Conservation (phyloP, 768 basidiomycete genomes). For the Amanita exitialis region DNA sequence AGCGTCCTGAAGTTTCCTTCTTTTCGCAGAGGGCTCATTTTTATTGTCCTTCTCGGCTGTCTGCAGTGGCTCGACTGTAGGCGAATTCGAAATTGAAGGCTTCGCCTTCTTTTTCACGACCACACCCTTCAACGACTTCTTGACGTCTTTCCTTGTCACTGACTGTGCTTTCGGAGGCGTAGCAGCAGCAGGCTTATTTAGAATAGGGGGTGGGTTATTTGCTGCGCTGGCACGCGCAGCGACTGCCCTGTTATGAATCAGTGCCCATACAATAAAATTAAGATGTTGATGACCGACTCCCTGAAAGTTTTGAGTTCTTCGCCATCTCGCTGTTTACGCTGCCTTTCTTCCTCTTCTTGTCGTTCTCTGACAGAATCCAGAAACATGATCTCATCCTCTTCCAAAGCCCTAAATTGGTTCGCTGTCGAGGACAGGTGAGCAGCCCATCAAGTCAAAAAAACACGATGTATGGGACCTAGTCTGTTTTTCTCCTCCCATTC, state of each 20-base stretch:
- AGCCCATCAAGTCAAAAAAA: conserved; percentile 2
- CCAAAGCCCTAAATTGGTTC: conserved; percentile 82
- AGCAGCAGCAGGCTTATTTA: conserved; percentile 20
- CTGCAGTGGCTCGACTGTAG: conserved; percentile 10
- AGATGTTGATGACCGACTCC: conserved; percentile 38
- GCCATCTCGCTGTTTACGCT: conserved; percentile 65
- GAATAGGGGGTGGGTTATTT: conserved; percentile 32
- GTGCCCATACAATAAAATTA: conserved; percentile 4
- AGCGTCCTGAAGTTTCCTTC: conserved; percentile 8
- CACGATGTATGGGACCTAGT: conserved; percentile 31
- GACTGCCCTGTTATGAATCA: conserved; percentile 33
- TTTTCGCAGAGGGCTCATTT: conserved; percentile 7
- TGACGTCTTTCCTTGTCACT: conserved; percentile 50
- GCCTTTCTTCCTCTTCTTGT: conserved; percentile 66
- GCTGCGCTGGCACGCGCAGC: conserved; percentile 55
- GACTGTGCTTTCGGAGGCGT: conserved; percentile 23
- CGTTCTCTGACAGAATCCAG: conserved; percentile 74
- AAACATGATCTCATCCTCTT: conserved; percentile 88
- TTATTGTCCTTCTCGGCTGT: conserved; percentile 11
- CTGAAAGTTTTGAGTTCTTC: conserved; percentile 73
- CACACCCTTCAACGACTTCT: conserved; percentile 67
- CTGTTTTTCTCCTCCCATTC: conserved; percentile 91
- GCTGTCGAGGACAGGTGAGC: conserved; percentile 28
- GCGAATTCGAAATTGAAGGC: conserved; percentile 12
- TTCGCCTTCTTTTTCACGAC: conserved; percentile 72